A percentile compares a stretch with the other conserved stretches of the same genome.
Evolutionary conservation across 139 green algal species (phyloP).

Genomic region (Limnomonas spitsbergensis): DNA sequence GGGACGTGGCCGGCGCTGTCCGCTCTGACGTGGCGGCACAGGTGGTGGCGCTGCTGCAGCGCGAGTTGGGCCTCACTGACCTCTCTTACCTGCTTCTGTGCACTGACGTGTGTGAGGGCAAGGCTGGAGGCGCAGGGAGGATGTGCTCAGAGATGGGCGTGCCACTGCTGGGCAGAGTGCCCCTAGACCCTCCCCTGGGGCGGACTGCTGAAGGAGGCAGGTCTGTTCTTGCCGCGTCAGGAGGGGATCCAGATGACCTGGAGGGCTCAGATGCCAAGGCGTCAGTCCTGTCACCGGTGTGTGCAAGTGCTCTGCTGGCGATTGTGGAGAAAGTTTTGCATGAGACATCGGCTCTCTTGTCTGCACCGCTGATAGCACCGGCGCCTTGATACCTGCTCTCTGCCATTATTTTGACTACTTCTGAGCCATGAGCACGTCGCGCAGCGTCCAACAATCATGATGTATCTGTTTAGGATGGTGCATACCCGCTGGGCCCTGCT

Average conservation of each 20-base stretch:
- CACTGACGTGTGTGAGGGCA: conserved; percentile 68
- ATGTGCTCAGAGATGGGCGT: conserved; percentile 79
- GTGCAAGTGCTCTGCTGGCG: not conserved
- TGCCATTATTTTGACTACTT: not conserved
- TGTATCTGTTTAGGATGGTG: no score
- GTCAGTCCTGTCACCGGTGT: not conserved
- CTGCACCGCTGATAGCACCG: not conserved
- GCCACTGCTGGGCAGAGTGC: conserved; percentile 82
- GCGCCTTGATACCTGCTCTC: not conserved
- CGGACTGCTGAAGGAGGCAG: conserved; percentile 66
- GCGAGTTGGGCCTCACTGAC: not conserved
- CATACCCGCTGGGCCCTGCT: no score
- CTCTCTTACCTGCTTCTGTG: not conserved
- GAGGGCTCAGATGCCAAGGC: not conserved
- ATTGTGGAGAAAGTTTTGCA: not conserved
- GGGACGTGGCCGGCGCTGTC: not conserved
- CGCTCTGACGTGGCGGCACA: conserved; percentile 42
- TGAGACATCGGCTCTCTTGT: no score
- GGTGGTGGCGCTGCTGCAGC: conserved; percentile 33
- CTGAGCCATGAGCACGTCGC: no score
- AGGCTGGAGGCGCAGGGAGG: conserved; percentile 59
- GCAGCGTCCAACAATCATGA: no score
- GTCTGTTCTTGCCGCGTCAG: conserved; percentile 35
- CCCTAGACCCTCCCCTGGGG: conserved; percentile 73
- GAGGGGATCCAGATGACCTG: not conserved